A percentile compares a stretch with the other conserved stretches of the same genome.
Evolutionary conservation across 176 grass and related monocot genomes (phyloP).

Genomic region (Phoenix roebelenii): DNA sequence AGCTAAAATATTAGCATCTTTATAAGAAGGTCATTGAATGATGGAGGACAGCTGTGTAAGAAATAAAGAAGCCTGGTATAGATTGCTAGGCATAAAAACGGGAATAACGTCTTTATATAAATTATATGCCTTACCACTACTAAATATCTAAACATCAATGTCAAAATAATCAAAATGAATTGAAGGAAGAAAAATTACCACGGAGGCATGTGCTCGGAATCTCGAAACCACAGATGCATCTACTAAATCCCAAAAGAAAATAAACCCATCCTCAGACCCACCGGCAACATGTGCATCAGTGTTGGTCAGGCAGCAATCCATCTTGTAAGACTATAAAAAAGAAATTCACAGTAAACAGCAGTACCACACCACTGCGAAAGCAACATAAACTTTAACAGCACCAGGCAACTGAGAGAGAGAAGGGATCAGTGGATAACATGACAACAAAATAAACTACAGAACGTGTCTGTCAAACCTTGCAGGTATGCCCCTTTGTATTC

Average conservation of each 20-base stretch:
- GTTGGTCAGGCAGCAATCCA: constrained; percentile 93
- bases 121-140: too few relatives aligned
- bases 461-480: constrained; percentile 46
- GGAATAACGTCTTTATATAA: too few relatives aligned
- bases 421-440: not conserved
- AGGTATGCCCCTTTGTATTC: constrained; percentile 87
- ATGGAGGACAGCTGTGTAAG: too few relatives aligned
- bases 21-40: too few relatives aligned
- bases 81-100: too few relatives aligned
- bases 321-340: constrained; percentile 65
- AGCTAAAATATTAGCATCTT: too few relatives aligned
- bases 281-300: constrained; percentile 78
- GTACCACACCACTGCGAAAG: not conserved
- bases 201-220: constrained; percentile 80
- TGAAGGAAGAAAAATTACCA: constrained; percentile 42
- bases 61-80: too few relatives aligned
- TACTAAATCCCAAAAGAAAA: constrained; percentile 94
- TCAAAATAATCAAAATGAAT: too few relatives aligned
- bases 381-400: not conserved
- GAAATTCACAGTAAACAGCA: not conserved
- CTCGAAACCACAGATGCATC: constrained; percentile 69
- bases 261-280: constrained; percentile 75
- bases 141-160: too few relatives aligned
- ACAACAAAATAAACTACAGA: not conserved
- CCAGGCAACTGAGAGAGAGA: too few relatives aligned